A percentile compares a stretch with the other conserved stretches of the same genome.
Evolutionary conservation across 2,329 filamentous ascomycete genomes (phyloP).

Genomic region (Penicillium psychrosexuale): DNA sequence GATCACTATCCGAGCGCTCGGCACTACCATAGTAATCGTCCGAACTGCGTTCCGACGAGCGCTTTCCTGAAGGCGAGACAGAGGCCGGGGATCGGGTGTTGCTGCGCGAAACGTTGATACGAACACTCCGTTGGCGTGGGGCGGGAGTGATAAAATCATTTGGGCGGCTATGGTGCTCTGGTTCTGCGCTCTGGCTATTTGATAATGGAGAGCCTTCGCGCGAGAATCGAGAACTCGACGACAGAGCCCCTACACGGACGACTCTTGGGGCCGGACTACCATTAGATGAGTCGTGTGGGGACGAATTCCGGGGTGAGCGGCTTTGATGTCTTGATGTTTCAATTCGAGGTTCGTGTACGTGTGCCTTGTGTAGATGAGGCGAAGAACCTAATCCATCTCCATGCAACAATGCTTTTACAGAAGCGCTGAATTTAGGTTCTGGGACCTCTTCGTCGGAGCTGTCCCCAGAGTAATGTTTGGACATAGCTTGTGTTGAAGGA

Average conservation of each 20-base stretch:
- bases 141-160: slow-evolving; percentile 48
- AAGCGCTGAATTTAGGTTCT: slow-evolving; percentile 85
- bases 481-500: slow-evolving; percentile 22
- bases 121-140: slow-evolving; percentile 44
- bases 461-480: slow-evolving; percentile 57
- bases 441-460: slow-evolving; percentile 94
- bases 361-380: slow-evolving; percentile 39
- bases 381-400: slow-evolving; percentile 51
- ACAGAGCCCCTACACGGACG: slow-evolving; percentile 38
- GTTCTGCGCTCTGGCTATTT: slow-evolving; percentile 32
- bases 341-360: slow-evolving; percentile 25
- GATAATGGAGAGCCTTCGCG: slow-evolving; percentile 42
- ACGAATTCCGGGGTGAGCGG: slow-evolving; percentile 34
- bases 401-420: slow-evolving; percentile 78
- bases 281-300: slow-evolving; percentile 37
- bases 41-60: slow-evolving; percentile 30
- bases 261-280: slow-evolving; percentile 45
- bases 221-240: slow-evolving; percentile 30
- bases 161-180: slow-evolving; percentile 22
- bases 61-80: slow-evolving; percentile 35
- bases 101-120: slow-evolving; percentile 42
- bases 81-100: slow-evolving; percentile 42
- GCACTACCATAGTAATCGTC: slow-evolving; percentile 33
- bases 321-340: slow-evolving; percentile 31
- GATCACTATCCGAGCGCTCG: slow-evolving; percentile 35